Percentiles rank a stretch among this genome's conserved stretches.
These are phyloP conservation scores for Clavispora carvajalis DNA, from an alignment of 805 yeast species.

Conservation along the genomic window DNA sequence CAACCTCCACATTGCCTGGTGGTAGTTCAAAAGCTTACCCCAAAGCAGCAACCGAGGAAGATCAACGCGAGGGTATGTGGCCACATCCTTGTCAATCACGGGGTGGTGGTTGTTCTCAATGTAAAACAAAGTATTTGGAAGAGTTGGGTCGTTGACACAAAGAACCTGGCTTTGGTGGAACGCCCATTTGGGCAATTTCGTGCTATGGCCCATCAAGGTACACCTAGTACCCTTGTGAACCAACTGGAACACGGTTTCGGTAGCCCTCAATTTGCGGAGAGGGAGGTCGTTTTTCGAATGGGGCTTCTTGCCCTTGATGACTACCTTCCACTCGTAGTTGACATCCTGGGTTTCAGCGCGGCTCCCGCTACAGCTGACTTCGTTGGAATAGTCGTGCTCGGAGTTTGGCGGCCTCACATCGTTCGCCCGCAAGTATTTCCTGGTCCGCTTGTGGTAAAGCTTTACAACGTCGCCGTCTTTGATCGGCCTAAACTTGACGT, in stretches of 20 bases:
- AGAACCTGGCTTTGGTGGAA: conserved; percentile 81
- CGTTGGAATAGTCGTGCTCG: conserved; percentile 85
- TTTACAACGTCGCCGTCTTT: conserved; percentile 54
- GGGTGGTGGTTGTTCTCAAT: conserved; percentile 66
- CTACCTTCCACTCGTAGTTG: conserved; percentile 66
- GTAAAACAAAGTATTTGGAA: conserved; percentile 66
- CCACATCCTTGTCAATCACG: conserved; percentile 21
- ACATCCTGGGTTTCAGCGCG: conserved; percentile 52
- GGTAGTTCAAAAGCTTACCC: conserved; percentile 51
- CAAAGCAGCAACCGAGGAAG: conserved; percentile 37
- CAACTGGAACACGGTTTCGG: conserved; percentile 67
- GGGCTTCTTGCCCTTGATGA: conserved; percentile 33
- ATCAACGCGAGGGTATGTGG: conserved; percentile 16
- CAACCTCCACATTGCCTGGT: conserved; percentile 48
- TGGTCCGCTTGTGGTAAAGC: conserved; percentile 66
- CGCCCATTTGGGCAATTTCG: conserved; percentile 80
- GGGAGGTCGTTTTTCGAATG: conserved; percentile 32
- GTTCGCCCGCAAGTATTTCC: conserved; percentile 63
- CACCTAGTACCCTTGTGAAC: conserved; percentile 66
- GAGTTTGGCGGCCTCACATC: conserved; percentile 81
- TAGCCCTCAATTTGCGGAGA: conserved; percentile 40
- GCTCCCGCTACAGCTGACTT: conserved; percentile 71
- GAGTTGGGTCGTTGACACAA: conserved; percentile 71
- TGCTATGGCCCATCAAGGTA: conserved; percentile 65
- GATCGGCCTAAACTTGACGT: conserved; percentile 29